Base-by-base conservation (phyloP, 2,329 filamentous ascomycete species). In the Pseudogymnoascus sp. region DNA sequence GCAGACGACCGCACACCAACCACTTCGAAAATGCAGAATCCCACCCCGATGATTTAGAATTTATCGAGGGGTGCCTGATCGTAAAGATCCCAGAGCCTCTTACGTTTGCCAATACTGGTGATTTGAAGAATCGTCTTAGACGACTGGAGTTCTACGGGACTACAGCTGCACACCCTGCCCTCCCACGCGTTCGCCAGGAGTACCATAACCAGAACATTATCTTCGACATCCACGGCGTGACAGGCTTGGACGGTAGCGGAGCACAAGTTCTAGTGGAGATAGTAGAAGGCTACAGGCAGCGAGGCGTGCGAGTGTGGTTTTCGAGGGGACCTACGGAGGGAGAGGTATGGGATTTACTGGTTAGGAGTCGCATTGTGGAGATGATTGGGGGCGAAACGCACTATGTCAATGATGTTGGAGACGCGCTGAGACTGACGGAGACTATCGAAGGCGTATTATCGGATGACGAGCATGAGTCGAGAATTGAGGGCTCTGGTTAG, bases 151-250 rank as follows among this genome's bases (percentile, higher is more conserved):
- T 92, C 21, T 96, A 97, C 71, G 95, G 95, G n/a, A 93, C 91
- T 0, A 87, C 81, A 53, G 80, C 83, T 62, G 91, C 90, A 0
- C 95, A 97, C 70, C 95, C 95, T 0, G 93, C 93, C 0, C 80
- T 97, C 16, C 95, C 95, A 0, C 84, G 90, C 2, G 81, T 96
- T 13, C 83, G 93, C 4, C 80, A 82, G 26, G 83, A 86, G n/a
- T 88, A 93, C 65, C 87, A 90, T 70, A 97, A 97, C 73, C 85
- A 86, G 69, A 97, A 96, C 72, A 82, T 99, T 74, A 92, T 99
- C 66, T 97, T 99, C 71, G 95, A 99, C 73, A 92, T 97, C 6
- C 93, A 97, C 69, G 95, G 95, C n/a, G 95, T 99, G 2, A 96
- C 93, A 0, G 89, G 89, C 29, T 86, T 99, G 70, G 95, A 99